Conservation (phyloP, 805 yeast species). For the Wilhelminamyces savonicus region DNA sequence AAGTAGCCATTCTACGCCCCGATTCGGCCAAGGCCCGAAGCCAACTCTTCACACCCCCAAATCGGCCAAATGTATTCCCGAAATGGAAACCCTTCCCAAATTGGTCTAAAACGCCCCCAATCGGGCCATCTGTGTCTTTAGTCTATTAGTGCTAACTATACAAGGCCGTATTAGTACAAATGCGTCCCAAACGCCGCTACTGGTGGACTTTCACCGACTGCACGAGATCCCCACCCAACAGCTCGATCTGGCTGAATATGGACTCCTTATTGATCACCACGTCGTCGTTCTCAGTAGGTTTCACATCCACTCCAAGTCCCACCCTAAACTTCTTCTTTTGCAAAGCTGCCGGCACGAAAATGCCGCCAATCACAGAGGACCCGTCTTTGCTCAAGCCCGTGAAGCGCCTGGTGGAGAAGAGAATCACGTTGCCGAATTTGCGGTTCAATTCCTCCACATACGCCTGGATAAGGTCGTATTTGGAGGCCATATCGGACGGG, state of each 20-base stretch:
- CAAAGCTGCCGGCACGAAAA: conserved; percentile 65
- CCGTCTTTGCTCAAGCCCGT: conserved; percentile 50
- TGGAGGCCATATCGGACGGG: conserved; percentile 40
- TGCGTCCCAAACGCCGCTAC: too few species aligned
- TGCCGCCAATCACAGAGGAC: conserved; percentile 66
- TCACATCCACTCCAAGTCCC: conserved; percentile 66
- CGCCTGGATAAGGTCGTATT: conserved; percentile 56
- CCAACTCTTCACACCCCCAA: too few species aligned
- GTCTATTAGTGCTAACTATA: too few species aligned
- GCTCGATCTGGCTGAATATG: conserved; percentile 63
- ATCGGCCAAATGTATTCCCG: too few species aligned
- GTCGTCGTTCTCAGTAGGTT: conserved; percentile 49
- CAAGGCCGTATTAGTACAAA: too few species aligned
- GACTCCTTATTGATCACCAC: conserved; percentile 67
- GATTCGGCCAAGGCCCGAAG: too few species aligned
- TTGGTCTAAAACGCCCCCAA: too few species aligned
- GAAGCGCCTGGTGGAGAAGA: conserved; percentile 60
- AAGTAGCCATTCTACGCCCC: too few species aligned
- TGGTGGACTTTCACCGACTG: conserved; percentile 30
- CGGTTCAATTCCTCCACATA: conserved; percentile 54
- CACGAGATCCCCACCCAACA: conserved; percentile 62
- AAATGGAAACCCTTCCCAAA: too few species aligned
- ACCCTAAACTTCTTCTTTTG: conserved; percentile 68
- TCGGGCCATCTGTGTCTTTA: too few species aligned
- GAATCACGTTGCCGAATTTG: conserved; percentile 59